A percentile compares a stretch with the other conserved stretches of the same genome.
phyloP scores from a whole-genome alignment of 2,329 filamentous ascomycete species.

The Dryadomyces quercivorus region DNA sequence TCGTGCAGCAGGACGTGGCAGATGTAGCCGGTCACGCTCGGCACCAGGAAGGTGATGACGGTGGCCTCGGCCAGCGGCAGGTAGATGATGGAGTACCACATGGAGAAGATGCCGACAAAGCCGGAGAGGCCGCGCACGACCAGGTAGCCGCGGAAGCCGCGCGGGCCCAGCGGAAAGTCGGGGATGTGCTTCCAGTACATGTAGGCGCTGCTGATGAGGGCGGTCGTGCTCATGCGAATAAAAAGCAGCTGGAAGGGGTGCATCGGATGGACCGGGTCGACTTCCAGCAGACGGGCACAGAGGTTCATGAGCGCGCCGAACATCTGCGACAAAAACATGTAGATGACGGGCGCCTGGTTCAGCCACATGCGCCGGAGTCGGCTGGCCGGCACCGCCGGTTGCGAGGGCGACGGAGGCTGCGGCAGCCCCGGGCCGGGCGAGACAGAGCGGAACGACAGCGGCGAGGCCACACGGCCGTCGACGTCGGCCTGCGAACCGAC shows the following conservation, averaged over 20 bases:
- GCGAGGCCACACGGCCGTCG: conserved; percentile 10
- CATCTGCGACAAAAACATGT: conserved; percentile 64
- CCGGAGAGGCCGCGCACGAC: conserved; percentile 21
- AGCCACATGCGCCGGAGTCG: conserved; percentile 34
- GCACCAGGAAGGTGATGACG: conserved; percentile 78
- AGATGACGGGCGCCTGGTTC: conserved; percentile 57
- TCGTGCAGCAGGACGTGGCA: conserved; percentile 66
- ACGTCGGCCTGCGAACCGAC: conserved; percentile 27
- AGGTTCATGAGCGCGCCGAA: conserved; percentile 84
- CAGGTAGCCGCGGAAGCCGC: conserved; percentile 54
- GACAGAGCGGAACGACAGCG: conserved; percentile 8
- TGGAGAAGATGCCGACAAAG: conserved; percentile 63
- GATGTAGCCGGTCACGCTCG: conserved; percentile 65
- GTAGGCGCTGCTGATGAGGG: conserved; percentile 52
- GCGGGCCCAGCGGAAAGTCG: conserved; percentile 57
- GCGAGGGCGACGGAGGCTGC: conserved; percentile 4
- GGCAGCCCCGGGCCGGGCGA: conserved; percentile 10
- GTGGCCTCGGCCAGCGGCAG: conserved; percentile 78
- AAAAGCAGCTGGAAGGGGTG: conserved; percentile 81
- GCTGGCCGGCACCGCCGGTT: neutral
- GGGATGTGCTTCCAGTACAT: conserved; percentile 61
- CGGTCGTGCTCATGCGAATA: conserved; percentile 64
- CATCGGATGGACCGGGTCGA: conserved; percentile 52
- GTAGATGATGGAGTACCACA: conserved; percentile 59
- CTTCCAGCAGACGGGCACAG: conserved; percentile 61